These are phyloP conservation scores for Auriscalpium vulgare DNA, from an alignment of 768 basidiomycete genomes.

Conservation along the genomic window DNA sequence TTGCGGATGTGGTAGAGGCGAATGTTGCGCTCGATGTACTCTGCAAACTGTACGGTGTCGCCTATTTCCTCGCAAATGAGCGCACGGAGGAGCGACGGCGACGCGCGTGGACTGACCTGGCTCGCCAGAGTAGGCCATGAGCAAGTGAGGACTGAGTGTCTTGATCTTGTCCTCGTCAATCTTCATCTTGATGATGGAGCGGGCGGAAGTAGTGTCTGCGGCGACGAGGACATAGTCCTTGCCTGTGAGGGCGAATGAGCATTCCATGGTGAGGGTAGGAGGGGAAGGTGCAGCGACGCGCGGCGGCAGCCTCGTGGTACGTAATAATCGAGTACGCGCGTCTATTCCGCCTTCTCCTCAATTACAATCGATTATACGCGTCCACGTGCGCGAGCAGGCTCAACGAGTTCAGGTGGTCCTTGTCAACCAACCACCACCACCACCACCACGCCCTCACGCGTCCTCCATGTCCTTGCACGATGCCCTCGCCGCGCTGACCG, in stretches of 20 bases:
- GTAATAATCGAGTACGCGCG: too few relatives aligned
- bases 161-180: slow-evolving; percentile 95
- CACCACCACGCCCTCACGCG: too few relatives aligned
- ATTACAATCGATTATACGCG: too few relatives aligned
- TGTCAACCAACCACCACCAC: too few relatives aligned
- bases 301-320: background rate
- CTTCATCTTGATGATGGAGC: slow-evolving; percentile 98
- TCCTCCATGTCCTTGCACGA: too few relatives aligned
- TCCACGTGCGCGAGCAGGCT: too few relatives aligned
- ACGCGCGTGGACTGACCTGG: slow-evolving; percentile 48
- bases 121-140: slow-evolving; percentile 94
- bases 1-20: slow-evolving; percentile 95
- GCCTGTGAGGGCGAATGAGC: slow-evolving; percentile 83
- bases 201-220: slow-evolving; percentile 80
- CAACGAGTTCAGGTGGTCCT: too few relatives aligned
- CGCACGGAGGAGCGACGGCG: background rate
- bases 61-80: slow-evolving; percentile 35
- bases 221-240: slow-evolving; percentile 93
- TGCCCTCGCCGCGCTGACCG: too few relatives aligned
- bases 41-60: slow-evolving; percentile 94
- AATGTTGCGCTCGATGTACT: slow-evolving; percentile 93
- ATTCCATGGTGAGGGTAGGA: slow-evolving; percentile 56
- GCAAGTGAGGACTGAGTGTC: slow-evolving; percentile 77
- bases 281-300: background rate
- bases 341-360: too few relatives aligned